Percentiles rank a stretch among this genome's conserved stretches.
Evolutionary conservation across 352 stramenopile genomes (phyloP).

Genomic region (Pythium oligandrum): DNA sequence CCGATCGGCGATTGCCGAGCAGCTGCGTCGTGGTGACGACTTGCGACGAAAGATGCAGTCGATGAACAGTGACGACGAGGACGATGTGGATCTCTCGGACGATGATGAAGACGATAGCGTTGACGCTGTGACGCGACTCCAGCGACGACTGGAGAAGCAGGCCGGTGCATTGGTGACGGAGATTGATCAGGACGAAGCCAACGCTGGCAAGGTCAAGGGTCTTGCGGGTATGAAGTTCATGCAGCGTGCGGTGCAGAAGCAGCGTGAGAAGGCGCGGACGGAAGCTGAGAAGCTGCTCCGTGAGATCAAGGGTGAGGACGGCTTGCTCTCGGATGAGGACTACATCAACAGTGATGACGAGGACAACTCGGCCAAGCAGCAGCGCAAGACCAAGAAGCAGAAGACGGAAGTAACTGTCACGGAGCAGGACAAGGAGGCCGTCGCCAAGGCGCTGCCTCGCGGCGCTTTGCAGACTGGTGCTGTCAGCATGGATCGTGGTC

Average conservation of each 20-base stretch:
- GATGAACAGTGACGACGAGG: conserved; percentile 58
- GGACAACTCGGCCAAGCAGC: not conserved
- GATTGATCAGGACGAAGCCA: conserved; percentile 54
- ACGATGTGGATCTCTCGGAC: conserved; percentile 39
- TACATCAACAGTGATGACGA: conserved; percentile 45
- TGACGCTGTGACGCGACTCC: conserved; percentile 51
- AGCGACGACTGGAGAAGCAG: conserved; percentile 68
- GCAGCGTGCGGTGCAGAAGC: conserved; percentile 94
- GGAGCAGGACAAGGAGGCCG: conserved; percentile 40
- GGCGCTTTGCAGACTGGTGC: conserved; percentile 49
- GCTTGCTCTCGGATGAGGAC: conserved; percentile 55
- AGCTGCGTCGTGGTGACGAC: conserved; percentile 89
- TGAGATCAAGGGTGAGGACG: conserved; percentile 89
- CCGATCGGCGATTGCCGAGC: conserved; percentile 83
- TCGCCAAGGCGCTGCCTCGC: conserved; percentile 46
- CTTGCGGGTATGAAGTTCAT: conserved; percentile 98
- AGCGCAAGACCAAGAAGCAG: conserved; percentile 18
- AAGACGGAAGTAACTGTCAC: conserved; percentile 33
- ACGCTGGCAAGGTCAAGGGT: conserved; percentile 57
- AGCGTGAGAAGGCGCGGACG: conserved; percentile 87
- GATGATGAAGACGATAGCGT: conserved; percentile 42
- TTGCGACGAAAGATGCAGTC: conserved; percentile 91
- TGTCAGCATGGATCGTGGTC: conserved; percentile 70
- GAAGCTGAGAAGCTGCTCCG: conserved; percentile 92
- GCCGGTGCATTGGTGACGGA: conserved; percentile 68